Evolutionary conservation across 2,329 filamentous ascomycete species (phyloP).

Genomic region (Tolypocladium sp.): DNA sequence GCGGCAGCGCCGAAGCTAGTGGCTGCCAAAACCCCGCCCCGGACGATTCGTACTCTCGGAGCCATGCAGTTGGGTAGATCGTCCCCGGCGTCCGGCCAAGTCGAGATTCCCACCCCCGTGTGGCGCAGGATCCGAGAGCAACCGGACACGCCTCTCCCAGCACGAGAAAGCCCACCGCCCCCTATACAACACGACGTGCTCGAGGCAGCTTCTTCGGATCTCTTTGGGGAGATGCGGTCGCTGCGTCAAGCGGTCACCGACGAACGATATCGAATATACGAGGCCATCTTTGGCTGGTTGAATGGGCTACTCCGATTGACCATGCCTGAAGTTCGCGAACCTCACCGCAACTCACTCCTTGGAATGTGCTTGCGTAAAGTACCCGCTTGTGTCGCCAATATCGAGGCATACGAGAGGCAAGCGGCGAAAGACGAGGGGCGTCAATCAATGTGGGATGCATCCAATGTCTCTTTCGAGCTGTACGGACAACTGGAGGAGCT

Average conservation of each 20-base stretch:
- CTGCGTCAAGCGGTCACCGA: constrained; percentile 13
- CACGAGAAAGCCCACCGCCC: neutral
- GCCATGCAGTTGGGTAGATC: constrained; percentile 17
- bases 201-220: constrained; percentile 2
- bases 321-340: constrained; percentile 7
- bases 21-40: constrained; percentile 13
- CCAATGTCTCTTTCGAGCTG: constrained; percentile 18
- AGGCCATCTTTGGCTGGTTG: constrained; percentile 23
- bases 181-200: neutral
- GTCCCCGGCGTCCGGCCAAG: constrained; percentile 14
- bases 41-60: constrained; percentile 17
- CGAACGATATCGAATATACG: constrained; percentile 19
- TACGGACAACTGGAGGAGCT: constrained; percentile 25
- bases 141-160: constrained; percentile 2
- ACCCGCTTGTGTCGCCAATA: constrained; percentile 18
- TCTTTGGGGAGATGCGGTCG: constrained; percentile 12
- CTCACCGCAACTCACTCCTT: constrained; percentile 21
- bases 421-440: constrained; percentile 11
- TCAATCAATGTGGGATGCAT: constrained; percentile 15
- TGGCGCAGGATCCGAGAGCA: constrained; percentile 16
- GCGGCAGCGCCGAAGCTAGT: neutral
- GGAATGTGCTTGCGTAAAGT: constrained; percentile 26
- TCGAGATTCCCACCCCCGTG: constrained; percentile 19
- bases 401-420: constrained; percentile 22
- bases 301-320: constrained; percentile 19